A percentile compares a stretch with the other conserved stretches of the same genome.
phyloP scores from a whole-genome alignment of 2,329 filamentous ascomycete genomes.

The Apiospora malaysiana region DNA sequence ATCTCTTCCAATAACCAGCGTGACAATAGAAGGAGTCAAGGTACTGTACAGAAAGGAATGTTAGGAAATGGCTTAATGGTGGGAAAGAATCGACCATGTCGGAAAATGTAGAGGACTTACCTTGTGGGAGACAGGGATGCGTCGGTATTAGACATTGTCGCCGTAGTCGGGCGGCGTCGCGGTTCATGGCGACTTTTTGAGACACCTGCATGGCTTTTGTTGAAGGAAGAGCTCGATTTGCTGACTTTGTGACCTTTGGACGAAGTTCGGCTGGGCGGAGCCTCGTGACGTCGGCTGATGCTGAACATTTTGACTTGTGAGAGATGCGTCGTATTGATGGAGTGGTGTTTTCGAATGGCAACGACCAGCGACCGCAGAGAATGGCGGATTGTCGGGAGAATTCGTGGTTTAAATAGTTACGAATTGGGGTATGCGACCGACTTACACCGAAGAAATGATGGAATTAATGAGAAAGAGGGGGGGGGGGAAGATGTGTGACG shows the following conservation, averaged over 20 bases:
- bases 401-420: not conserved
- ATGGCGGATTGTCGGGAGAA: not conserved
- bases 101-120: slow-evolving; percentile 42
- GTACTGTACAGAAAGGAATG: slow-evolving; percentile 46
- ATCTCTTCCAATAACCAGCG: slow-evolving; percentile 79
- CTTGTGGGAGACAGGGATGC: slow-evolving; percentile 48
- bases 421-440: not conserved
- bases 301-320: slow-evolving; percentile 18
- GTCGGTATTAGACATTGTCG: slow-evolving; percentile 45
- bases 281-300: slow-evolving; percentile 9
- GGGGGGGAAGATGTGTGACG: slow-evolving; percentile 7
- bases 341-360: not conserved
- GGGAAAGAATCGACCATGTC: not conserved
- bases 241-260: slow-evolving; percentile 56
- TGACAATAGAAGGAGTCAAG: slow-evolving; percentile 74
- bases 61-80: slow-evolving; percentile 25
- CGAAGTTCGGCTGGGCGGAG: slow-evolving; percentile 55
- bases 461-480: slow-evolving; percentile 3
- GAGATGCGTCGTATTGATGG: not conserved
- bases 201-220: slow-evolving; percentile 55
- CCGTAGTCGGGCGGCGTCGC: slow-evolving; percentile 55
- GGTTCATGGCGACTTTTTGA: slow-evolving; percentile 61
- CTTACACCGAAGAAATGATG: slow-evolving; percentile 13
- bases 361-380: not conserved
- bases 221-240: slow-evolving; percentile 61